Base-by-base conservation (phyloP, 495 filamentous ascomycete species). In the Talaromyces liani region DNA sequence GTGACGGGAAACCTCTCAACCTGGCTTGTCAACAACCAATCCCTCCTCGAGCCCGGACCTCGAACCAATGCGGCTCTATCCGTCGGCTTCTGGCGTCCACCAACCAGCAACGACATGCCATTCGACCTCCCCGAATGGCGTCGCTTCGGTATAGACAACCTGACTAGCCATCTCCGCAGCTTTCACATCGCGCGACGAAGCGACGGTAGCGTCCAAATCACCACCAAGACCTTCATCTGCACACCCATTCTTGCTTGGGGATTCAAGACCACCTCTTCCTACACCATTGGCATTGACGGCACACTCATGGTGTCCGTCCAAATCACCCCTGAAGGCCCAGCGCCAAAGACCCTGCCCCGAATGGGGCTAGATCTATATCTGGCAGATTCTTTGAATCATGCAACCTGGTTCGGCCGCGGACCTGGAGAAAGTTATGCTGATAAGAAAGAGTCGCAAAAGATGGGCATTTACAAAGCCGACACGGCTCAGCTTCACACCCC, bases 81-180 rank as follows among this genome's bases (percentile, higher is more conserved):
- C 4, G 62, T 77, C 22, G 71, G 72, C 27, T 75, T 76, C 68
- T 80, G 75, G 75, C 76, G 77, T n/a, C 75, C 76, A 20, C 81
- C 80, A 25, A 91, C 88, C 4, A 84, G 89, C 70, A 90, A 90
- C 71, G 88, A 91, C 66, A 73, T 76, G 8, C 77, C 83, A 1
- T 71, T 70, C 33, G 73, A 79, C 36, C 75, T 72, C 16, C 16
- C 12, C 14, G 64, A 68, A 39, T 80, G 80, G 79, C 65, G 70
- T 24, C 66, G 70, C 36, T 72, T 73, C 67, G 53, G 69, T 53
- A 27, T 31, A 68, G 66, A 47, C 60, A 69, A n/a, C 59, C 77
- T 45, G 66, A 79, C 60, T 74, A 80, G 60, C 75, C 79, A 58
- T 76, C 76, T 57, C 63, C 72, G 34, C 75, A 71, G 22, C 67